A percentile compares a stretch with the other conserved stretches of the same genome.
phyloP scores from a whole-genome alignment of 2,329 filamentous ascomycete genomes.

The Tolypocladium album region DNA sequence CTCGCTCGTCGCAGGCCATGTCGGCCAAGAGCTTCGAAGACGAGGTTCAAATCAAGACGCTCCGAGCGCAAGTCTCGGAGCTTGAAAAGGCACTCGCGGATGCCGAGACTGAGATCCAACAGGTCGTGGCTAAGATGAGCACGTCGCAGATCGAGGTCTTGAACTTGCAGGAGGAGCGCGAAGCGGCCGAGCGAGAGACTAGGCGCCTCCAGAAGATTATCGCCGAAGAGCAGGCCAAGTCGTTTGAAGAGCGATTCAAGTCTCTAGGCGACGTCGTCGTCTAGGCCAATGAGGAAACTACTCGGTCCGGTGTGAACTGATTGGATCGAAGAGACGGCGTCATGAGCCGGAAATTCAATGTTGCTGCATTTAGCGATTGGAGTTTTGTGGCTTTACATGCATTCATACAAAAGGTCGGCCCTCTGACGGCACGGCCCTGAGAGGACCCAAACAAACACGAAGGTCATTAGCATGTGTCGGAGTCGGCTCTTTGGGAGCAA shows the following conservation, averaged over 20 bases:
- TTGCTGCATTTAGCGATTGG: constrained; percentile 26
- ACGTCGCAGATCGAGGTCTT: constrained; percentile 73
- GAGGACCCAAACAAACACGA: neutral
- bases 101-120: constrained; percentile 66
- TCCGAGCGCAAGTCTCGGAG: constrained; percentile 71
- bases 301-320: neutral
- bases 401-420: constrained; percentile 7
- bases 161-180: constrained; percentile 64
- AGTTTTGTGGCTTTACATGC: constrained; percentile 18
- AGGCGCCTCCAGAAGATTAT: constrained; percentile 57
- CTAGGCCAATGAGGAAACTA: neutral
- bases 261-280: constrained; percentile 12
- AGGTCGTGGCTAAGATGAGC: constrained; percentile 72
- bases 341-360: neutral
- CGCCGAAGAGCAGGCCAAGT: constrained; percentile 49
- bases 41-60: constrained; percentile 60
- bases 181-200: constrained; percentile 64
- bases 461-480: neutral
- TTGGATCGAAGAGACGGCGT: neutral
- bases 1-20: constrained; percentile 31
- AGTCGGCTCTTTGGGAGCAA: neutral
- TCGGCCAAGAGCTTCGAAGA: constrained; percentile 60
- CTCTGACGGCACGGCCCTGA: constrained; percentile 1
- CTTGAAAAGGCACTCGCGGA: constrained; percentile 60
- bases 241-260: constrained; percentile 24